Conservation (phyloP, 2,329 filamentous ascomycete species). For the Pleoardoris graminearum region DNA sequence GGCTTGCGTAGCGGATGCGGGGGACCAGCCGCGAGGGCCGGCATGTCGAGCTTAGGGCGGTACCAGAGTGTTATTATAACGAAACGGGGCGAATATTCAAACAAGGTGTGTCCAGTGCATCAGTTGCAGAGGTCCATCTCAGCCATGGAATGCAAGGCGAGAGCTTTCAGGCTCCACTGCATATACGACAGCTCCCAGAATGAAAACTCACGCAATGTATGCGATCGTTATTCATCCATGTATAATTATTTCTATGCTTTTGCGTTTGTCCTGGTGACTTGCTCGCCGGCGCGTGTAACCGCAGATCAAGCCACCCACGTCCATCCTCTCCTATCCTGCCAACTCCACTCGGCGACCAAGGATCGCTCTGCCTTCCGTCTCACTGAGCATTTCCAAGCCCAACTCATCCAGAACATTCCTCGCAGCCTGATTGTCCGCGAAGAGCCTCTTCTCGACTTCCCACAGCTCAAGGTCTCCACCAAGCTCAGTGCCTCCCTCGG, state of each 20-base stretch:
- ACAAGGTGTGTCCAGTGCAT: no score
- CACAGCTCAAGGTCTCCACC: slow-evolving; percentile 41
- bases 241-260: not conserved
- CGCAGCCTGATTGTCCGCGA: slow-evolving; percentile 52
- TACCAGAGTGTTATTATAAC: no score
- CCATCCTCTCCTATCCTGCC: slow-evolving; percentile 29
- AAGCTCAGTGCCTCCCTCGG: slow-evolving; percentile 19
- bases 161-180: no score
- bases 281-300: slow-evolving; percentile 1
- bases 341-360: slow-evolving; percentile 68
- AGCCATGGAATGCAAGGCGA: no score
- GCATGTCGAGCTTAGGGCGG: no score
- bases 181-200: no score
- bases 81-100: no score
- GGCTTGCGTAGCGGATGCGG: no score
- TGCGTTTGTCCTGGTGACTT: not conserved
- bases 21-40: no score
- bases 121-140: no score
- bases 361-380: slow-evolving; percentile 67
- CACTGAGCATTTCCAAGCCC: slow-evolving; percentile 62
- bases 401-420: slow-evolving; percentile 63
- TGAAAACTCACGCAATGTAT: not conserved
- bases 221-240: not conserved
- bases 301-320: not conserved
- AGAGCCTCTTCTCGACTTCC: slow-evolving; percentile 52